These are phyloP conservation scores for Hibiscus mutabilis DNA, from an alignment of 345 rosid genomes.

Conservation along the genomic window DNA sequence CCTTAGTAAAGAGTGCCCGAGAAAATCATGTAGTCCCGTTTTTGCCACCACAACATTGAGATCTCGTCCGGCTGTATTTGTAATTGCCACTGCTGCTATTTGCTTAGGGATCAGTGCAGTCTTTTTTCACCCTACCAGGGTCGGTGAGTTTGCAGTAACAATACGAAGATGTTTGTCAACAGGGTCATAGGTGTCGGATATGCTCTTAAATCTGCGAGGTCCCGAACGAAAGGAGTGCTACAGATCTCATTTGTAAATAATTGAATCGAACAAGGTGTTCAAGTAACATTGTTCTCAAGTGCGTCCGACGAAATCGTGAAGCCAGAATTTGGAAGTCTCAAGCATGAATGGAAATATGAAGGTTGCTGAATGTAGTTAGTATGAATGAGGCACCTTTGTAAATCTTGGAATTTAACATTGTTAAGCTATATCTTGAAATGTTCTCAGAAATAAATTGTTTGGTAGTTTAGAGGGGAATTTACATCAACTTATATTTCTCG, in stretches of 20 bases:
- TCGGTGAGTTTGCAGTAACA: conserved; percentile 60
- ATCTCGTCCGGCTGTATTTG: conserved; percentile 37
- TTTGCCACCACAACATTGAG: conserved; percentile 25
- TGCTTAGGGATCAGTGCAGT: conserved; percentile 70
- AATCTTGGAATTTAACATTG: background rate
- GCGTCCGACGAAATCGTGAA: background rate
- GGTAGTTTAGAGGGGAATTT: too few species aligned
- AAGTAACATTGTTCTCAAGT: background rate
- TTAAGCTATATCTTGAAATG: background rate
- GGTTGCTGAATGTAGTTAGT: too few species aligned
- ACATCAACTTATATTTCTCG: too few species aligned
- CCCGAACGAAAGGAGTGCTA: background rate
- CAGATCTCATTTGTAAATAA: background rate
- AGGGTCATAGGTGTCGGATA: conserved; percentile 13
- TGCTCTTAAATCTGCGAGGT: background rate
- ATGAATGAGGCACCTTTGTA: background rate
- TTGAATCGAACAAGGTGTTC: background rate
- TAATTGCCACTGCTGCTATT: conserved; percentile 38
- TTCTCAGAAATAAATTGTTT: background rate
- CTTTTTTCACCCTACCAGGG: conserved; percentile 63
- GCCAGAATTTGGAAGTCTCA: background rate
- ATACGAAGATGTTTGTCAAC: conserved; percentile 50
- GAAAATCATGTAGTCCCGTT: conserved; percentile 26
- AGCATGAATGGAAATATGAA: background rate
- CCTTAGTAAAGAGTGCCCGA: conserved; percentile 34